Percentiles rank a stretch among this genome's conserved stretches.
Conservation (phyloP, 208 protist species). For the Crithidia fasciculata region DNA sequence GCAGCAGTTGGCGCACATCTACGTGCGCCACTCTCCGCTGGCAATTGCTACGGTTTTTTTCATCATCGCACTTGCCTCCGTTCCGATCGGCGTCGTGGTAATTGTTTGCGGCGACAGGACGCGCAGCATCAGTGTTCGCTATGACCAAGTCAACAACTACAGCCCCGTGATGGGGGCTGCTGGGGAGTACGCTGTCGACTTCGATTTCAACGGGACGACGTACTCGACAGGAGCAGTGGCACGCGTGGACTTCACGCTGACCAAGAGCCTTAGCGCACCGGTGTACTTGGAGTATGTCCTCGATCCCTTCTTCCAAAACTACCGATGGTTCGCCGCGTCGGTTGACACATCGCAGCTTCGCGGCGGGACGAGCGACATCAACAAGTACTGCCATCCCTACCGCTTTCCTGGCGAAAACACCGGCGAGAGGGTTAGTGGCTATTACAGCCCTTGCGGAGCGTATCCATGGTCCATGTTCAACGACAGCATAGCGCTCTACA, state of each 20-base stretch:
- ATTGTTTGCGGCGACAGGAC: slow-evolving; percentile 79
- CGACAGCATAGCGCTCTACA: slow-evolving; percentile 89
- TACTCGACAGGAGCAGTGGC: slow-evolving; percentile 52
- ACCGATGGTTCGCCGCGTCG: slow-evolving; percentile 92
- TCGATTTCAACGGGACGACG: slow-evolving; percentile 44
- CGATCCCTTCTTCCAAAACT: slow-evolving; percentile 98
- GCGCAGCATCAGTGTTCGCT: slow-evolving; percentile 59
- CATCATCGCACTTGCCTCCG: slow-evolving; percentile 91
- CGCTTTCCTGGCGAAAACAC: slow-evolving; percentile 67
- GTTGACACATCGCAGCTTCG: slow-evolving; percentile 61
- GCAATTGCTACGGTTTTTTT: slow-evolving; percentile 93
- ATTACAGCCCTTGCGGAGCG: slow-evolving; percentile 96
- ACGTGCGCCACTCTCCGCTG: slow-evolving; percentile 94
- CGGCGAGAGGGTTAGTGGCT: slow-evolving; percentile 34
- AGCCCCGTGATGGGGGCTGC: slow-evolving; percentile 25
- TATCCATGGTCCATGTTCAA: slow-evolving; percentile 98
- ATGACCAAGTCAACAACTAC: slow-evolving; percentile 81
- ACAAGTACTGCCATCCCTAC: slow-evolving; percentile 50
- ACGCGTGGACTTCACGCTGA: slow-evolving; percentile 58
- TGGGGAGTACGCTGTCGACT: slow-evolving; percentile 43
- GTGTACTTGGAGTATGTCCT: slow-evolving; percentile 97
- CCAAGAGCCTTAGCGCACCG: slow-evolving; percentile 80
- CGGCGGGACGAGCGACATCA: slow-evolving; percentile 33
- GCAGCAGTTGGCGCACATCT: slow-evolving; percentile 94
- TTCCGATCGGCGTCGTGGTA: slow-evolving; percentile 93